Percentiles rank a stretch among this genome's conserved stretches.
phyloP scores from a whole-genome alignment of 2,329 filamentous ascomycete species.

The Penicillium occitanis region DNA sequence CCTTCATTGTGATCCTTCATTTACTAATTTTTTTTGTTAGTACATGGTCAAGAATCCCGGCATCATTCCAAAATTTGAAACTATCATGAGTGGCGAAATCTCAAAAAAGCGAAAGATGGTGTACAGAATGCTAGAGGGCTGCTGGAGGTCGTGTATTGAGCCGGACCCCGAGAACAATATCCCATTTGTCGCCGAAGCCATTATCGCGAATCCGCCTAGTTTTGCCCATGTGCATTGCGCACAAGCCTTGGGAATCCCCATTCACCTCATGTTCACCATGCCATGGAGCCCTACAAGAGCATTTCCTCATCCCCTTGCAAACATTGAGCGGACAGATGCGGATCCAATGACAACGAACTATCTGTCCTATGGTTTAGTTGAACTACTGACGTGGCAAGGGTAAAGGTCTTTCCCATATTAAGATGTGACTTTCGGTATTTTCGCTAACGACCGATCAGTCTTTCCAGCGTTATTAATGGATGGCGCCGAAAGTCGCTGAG shows the following conservation, averaged over 20 bases:
- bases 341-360: slow-evolving; percentile 43
- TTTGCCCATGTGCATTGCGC: slow-evolving; percentile 41
- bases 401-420: background rate
- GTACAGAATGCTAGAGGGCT: slow-evolving; percentile 48
- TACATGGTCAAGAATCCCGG: slow-evolving; percentile 54
- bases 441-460: slow-evolving; percentile 5
- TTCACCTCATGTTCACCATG: slow-evolving; percentile 50
- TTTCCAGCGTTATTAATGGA: slow-evolving; percentile 76
- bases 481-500: slow-evolving; percentile 70
- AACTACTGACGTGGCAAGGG: slow-evolving; percentile 50
- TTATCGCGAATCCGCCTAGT: slow-evolving; percentile 42
- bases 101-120: slow-evolving; percentile 45
- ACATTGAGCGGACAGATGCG: slow-evolving; percentile 39
- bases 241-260: slow-evolving; percentile 35
- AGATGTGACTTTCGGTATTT: slow-evolving; percentile 5
- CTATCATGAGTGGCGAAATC: slow-evolving; percentile 63
- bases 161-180: slow-evolving; percentile 19
- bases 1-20: background rate
- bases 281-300: slow-evolving; percentile 39
- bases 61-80: slow-evolving; percentile 32
- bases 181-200: slow-evolving; percentile 39
- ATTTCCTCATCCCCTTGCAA: slow-evolving; percentile 54
- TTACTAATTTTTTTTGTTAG: background rate
- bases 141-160: slow-evolving; percentile 80
- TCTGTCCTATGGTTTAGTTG: slow-evolving; percentile 50